Conservation (phyloP, 2,329 filamentous ascomycete genomes). For the Xylaria sp. region DNA sequence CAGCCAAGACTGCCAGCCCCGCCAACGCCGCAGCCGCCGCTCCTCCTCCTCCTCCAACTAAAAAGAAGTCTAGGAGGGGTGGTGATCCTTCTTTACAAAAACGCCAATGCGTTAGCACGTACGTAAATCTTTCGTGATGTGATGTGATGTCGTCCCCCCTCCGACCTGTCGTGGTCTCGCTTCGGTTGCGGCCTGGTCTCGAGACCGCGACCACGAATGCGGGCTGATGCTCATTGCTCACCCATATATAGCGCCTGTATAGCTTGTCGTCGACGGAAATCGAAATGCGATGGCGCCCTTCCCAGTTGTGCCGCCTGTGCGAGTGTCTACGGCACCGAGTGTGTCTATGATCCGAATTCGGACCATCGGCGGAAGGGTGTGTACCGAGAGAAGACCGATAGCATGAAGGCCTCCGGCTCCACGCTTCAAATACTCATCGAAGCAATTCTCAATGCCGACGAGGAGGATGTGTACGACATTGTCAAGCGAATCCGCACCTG, state of each 20-base stretch:
- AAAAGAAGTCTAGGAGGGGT: constrained; percentile 63
- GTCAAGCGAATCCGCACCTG: constrained; percentile 90
- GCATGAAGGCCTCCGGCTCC: constrained; percentile 83
- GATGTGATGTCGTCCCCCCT: constrained; percentile 1
- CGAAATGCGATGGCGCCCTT: constrained; percentile 90
- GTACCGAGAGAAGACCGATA: constrained; percentile 93
- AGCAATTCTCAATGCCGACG: constrained; percentile 88
- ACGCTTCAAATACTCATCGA: constrained; percentile 94
- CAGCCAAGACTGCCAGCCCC: constrained; percentile 33
- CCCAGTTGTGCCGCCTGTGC: constrained; percentile 96
- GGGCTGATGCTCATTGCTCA: constrained; percentile 10
- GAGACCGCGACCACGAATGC: background rate
- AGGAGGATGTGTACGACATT: constrained; percentile 83
- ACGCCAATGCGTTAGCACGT: constrained; percentile 81
- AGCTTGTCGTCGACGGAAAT: constrained; percentile 80
- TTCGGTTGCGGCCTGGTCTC: background rate
- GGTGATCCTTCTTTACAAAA: constrained; percentile 65
- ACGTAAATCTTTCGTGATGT: constrained; percentile 35
- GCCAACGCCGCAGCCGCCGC: constrained; percentile 35
- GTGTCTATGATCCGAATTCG: constrained; percentile 94
- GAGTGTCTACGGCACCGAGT: constrained; percentile 90
- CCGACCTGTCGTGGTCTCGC: background rate
- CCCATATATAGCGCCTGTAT: constrained; percentile 69
- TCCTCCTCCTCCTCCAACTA: constrained; percentile 43
- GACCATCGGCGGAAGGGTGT: constrained; percentile 97